These are phyloP conservation scores for Lyophyllum semitale DNA, from an alignment of 768 basidiomycete species.

Conservation along the genomic window DNA sequence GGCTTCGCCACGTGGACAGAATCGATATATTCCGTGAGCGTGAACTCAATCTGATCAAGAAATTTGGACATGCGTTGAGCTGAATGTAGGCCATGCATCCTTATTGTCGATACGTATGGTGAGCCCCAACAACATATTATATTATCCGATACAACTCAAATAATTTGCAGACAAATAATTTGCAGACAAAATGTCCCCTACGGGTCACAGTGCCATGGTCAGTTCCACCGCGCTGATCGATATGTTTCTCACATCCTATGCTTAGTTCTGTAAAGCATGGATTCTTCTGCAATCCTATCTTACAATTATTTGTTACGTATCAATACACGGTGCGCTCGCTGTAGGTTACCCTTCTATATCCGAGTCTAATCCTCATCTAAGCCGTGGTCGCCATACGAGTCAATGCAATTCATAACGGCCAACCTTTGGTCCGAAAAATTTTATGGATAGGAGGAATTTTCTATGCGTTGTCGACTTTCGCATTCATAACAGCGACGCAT, in stretches of 20 bases:
- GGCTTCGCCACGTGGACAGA: not conserved
- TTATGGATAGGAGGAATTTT: constrained; percentile 7
- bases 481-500: constrained; percentile 1
- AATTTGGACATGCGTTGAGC: not conserved
- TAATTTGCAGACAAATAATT: too few species aligned
- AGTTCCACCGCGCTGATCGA: not conserved
- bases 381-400: constrained; percentile 14
- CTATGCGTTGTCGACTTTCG: constrained; percentile 7
- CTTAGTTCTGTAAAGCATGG: constrained; percentile 15
- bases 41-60: not conserved
- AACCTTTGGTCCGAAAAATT: not conserved
- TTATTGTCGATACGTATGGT: constrained; percentile 11
- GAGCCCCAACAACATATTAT: not conserved
- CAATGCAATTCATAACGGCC: constrained; percentile 7
- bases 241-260: not conserved
- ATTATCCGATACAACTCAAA: not conserved
- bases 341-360: not conserved
- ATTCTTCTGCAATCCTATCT: constrained; percentile 11
- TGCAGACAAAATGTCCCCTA: constrained; percentile 4
- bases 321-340: constrained; percentile 5
- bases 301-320: constrained; percentile 9
- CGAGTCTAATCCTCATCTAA: not conserved
- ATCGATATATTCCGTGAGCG: constrained; percentile 13
- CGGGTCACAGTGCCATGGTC: not conserved
- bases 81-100: constrained; percentile 1